phyloP scores from a whole-genome alignment of 345 rosid species.

The Eucalyptus shirleyi region DNA sequence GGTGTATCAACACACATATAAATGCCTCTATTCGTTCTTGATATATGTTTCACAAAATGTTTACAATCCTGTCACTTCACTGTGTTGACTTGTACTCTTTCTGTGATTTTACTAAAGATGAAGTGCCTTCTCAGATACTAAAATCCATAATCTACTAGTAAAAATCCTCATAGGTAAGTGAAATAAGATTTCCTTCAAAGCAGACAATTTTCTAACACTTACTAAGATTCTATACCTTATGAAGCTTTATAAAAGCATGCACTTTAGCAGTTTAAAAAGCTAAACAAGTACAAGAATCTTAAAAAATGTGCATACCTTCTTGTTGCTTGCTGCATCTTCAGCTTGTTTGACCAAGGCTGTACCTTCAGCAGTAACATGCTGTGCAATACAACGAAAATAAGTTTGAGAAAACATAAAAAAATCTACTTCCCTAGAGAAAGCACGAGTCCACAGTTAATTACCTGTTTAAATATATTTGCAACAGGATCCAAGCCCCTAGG shows the following conservation, averaged over 20 bases:
- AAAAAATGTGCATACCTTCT: slow-evolving; percentile 9
- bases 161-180: background rate
- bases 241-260: background rate
- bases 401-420: background rate
- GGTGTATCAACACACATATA: background rate
- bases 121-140: background rate
- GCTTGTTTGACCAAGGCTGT: slow-evolving; percentile 59
- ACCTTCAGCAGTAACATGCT: slow-evolving; percentile 68
- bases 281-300: background rate
- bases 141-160: background rate
- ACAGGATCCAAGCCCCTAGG: slow-evolving; percentile 47
- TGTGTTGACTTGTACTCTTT: background rate
- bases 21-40: background rate
- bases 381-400: background rate
- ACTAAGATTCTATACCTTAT: background rate
- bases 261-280: background rate
- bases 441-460: background rate
- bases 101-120: background rate
- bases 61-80: background rate
- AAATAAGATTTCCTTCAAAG: background rate
- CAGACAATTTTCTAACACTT: background rate
- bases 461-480: slow-evolving; percentile 55
- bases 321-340: slow-evolving; percentile 51
- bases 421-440: background rate
- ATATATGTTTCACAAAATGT: background rate